Evolutionary conservation across 108 stramenopile species (phyloP).

Genomic region (Nitzschia sp.): DNA sequence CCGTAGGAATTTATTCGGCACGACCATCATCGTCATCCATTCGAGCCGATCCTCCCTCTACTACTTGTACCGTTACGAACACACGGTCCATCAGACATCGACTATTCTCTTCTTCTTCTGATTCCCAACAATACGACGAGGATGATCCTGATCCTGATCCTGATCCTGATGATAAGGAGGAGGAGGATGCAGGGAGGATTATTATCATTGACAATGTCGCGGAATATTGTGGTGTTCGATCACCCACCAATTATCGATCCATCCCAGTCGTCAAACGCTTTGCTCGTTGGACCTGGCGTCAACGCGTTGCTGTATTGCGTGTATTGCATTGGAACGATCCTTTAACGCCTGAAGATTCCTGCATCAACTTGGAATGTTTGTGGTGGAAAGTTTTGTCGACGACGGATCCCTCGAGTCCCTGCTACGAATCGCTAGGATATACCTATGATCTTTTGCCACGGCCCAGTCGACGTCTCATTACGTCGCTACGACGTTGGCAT

Average conservation of each 20-base stretch:
- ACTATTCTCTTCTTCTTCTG: too few species aligned
- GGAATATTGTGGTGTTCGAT: neutral
- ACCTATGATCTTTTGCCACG: slow-evolving; percentile 6
- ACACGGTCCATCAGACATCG: too few species aligned
- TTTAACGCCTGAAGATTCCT: neutral
- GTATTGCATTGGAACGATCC: neutral
- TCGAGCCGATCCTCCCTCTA: too few species aligned
- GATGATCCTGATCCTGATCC: too few species aligned
- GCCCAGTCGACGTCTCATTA: neutral
- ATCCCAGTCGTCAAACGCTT: neutral
- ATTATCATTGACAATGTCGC: neutral
- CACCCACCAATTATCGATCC: neutral
- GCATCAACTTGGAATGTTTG: slow-evolving; percentile 2
- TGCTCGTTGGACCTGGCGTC: slow-evolving; percentile 4
- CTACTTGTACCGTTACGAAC: too few species aligned
- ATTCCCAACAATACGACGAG: too few species aligned
- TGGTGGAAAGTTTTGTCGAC: slow-evolving; percentile 9
- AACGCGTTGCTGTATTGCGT: neutral
- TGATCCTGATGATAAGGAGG: neutral
- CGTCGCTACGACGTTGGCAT: neutral
- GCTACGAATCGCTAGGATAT: neutral
- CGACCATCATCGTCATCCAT: too few species aligned
- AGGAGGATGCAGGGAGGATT: neutral
- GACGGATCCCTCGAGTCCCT: neutral
- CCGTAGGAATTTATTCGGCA: too few species aligned